Evolutionary conservation across 306 rosid genomes (phyloP).

Genomic region (Astragalus membranaceus): DNA sequence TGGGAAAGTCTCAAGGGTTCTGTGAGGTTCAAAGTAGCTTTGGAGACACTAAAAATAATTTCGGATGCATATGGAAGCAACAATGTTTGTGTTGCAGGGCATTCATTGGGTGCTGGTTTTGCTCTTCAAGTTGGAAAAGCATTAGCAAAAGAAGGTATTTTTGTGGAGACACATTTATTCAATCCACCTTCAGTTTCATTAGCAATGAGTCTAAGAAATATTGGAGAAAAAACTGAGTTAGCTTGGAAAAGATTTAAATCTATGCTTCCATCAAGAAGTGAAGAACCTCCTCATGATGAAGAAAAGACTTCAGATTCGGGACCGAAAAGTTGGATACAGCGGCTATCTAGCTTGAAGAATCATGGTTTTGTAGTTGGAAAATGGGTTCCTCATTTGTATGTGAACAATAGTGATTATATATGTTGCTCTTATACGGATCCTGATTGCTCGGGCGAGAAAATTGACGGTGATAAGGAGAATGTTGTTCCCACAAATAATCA

Average conservation of each 20-base stretch:
- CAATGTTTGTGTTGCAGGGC: constrained; percentile 85
- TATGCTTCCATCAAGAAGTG: constrained; percentile 43
- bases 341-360: constrained; percentile 40
- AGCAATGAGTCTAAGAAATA: constrained; percentile 76
- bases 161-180: constrained; percentile 79
- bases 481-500: constrained; percentile 37
- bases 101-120: constrained; percentile 93
- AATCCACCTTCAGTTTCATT: constrained; percentile 95
- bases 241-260: constrained; percentile 77
- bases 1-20: constrained; percentile 98
- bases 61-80: constrained; percentile 62
- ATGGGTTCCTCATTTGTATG: constrained; percentile 91
- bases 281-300: constrained; percentile 32
- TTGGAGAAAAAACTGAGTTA: constrained; percentile 75
- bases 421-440: constrained; percentile 90
- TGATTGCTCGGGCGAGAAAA: constrained; percentile 32
- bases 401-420: constrained; percentile 88
- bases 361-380: constrained; percentile 54
- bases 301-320: constrained; percentile 14
- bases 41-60: constrained; percentile 51
- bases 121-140: constrained; percentile 93
- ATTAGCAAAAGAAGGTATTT: constrained; percentile 78
- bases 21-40: constrained; percentile 59
- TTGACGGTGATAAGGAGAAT: constrained; percentile 57
- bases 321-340: constrained; percentile 48